Base-by-base conservation (phyloP, 73 alveolate genomes). In the Blepharisma japonicum region DNA sequence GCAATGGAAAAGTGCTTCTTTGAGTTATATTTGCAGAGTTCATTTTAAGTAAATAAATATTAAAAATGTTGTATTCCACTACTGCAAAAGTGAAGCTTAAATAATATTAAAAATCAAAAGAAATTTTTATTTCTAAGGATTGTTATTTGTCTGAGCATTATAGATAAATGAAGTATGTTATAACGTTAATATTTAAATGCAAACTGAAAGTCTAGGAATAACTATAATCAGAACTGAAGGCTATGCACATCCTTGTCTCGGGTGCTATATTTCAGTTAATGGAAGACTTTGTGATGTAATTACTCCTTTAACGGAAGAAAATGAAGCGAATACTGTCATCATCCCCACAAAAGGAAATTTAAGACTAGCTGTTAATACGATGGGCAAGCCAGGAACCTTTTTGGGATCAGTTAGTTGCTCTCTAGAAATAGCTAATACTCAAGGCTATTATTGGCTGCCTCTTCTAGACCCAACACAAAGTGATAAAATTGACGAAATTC, bases 211-310 rank as follows among this genome's bases (percentile, higher is more conserved):
- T 32, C 42, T 32, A 32, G 42, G 42, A 32, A 32, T 32, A 32
- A 32, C 42, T 32, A 32, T 32, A 32, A 32, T 32, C 42, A 32
- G 42, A 32, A 32, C 42, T 32, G 42, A 32, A 32, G 42, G 42
- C 42, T 32, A 32, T 3, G 42, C 42, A 32, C 42, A 32, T 3
- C 42, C 42, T 32, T 32, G 46, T 4, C 14, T 61, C 0, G 74
- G 74, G 11, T 61, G 74, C 46, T 61, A 61, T 25, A 39, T 61
- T n/a, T 39, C 14, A 61, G 46, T 61, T 25, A 39, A 61, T 25
- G 74, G 74, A 25, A 14, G 74, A 25, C 74, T 61, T 9, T 39
- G 23, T 25, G 74, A 61, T 25, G 74, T 61, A 25, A 61, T 61
- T 14, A 61, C 74, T 8, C 74, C 74, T 18, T 25, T 61, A 11